phyloP scores from a whole-genome alignment of 208 protist genomes.

The Trypanosoma melophagium region DNA sequence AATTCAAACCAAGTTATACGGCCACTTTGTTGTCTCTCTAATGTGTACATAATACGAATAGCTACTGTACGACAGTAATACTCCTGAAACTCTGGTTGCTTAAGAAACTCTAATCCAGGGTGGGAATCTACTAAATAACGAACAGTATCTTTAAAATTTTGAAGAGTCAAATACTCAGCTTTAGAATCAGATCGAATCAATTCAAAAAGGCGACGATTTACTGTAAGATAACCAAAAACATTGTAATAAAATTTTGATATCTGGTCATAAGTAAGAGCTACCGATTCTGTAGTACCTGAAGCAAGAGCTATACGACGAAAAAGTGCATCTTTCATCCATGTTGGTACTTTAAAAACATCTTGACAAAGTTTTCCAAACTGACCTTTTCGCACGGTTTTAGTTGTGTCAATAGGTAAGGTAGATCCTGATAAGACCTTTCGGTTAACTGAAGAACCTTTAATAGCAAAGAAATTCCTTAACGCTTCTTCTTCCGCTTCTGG shows the following conservation, averaged over 20 bases:
- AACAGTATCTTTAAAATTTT: conserved; percentile 64
- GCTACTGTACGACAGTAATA: conserved; percentile 95
- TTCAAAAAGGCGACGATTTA: conserved; percentile 76
- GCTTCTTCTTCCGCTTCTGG: conserved; percentile 41
- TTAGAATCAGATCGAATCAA: conserved; percentile 48
- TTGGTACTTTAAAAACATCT: conserved; percentile 74
- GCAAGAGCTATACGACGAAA: conserved; percentile 57
- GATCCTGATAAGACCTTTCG: conserved; percentile 10
- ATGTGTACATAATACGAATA: conserved; percentile 94
- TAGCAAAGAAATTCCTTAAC: conserved; percentile 50
- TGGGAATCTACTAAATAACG: conserved; percentile 85
- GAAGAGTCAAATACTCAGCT: conserved; percentile 58
- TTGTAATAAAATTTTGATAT: conserved; percentile 63
- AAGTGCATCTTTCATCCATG: conserved; percentile 78
- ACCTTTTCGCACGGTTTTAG: conserved; percentile 35
- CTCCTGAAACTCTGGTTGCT: conserved; percentile 95
- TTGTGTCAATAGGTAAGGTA: conserved; percentile 24
- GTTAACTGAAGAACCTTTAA: conserved; percentile 22
- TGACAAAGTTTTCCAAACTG: conserved; percentile 65
- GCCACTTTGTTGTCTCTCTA: conserved; percentile 80
- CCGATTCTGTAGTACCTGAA: conserved; percentile 26
- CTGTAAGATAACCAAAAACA: conserved; percentile 47
- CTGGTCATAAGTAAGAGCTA: conserved; percentile 47
- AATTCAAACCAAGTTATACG: conserved; percentile 86
- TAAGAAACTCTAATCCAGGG: conserved; percentile 92